These are phyloP conservation scores for Pseudopediastrum boryanum DNA, from an alignment of 139 green algal species.

Conservation along the genomic window DNA sequence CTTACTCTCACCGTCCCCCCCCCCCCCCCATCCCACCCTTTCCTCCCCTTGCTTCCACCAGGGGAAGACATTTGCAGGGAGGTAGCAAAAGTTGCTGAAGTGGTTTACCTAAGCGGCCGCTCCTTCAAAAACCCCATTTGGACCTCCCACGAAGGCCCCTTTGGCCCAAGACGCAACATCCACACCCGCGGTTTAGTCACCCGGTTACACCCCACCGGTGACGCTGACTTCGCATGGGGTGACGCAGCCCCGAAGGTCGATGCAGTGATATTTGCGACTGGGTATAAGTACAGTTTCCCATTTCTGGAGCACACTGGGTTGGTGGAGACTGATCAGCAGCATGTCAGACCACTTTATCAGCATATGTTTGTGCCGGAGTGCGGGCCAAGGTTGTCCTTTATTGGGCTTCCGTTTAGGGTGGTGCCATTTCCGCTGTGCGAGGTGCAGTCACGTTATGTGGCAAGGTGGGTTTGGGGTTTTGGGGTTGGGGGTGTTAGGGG, in stretches of 20 bases:
- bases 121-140: slow-evolving; percentile 31
- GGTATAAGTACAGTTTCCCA: slow-evolving; percentile 74
- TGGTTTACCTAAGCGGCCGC: slow-evolving; percentile 13
- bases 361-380: slow-evolving; percentile 59
- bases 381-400: slow-evolving; percentile 63
- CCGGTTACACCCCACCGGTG: neutral
- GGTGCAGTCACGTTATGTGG: slow-evolving; percentile 47
- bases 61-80: slow-evolving; percentile 70
- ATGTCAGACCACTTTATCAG: slow-evolving; percentile 44
- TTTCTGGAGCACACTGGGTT: slow-evolving; percentile 60
- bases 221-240: slow-evolving; percentile 9
- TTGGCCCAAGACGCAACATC: slow-evolving; percentile 17
- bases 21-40: too few relatives aligned
- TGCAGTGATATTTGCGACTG: slow-evolving; percentile 75
- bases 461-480: too few relatives aligned
- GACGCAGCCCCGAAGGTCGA: slow-evolving; percentile 43
- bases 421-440: slow-evolving; percentile 71
- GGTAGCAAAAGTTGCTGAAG: neutral
- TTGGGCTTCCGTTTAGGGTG: slow-evolving; percentile 66
- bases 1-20: too few relatives aligned
- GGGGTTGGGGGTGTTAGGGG: too few relatives aligned
- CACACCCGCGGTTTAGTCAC: slow-evolving; percentile 24
- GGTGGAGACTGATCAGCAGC: neutral
- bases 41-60: neutral
- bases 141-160: slow-evolving; percentile 10